Conservation (phyloP, 2,329 filamentous ascomycete species). For the Amylocarpus encephaloides region DNA sequence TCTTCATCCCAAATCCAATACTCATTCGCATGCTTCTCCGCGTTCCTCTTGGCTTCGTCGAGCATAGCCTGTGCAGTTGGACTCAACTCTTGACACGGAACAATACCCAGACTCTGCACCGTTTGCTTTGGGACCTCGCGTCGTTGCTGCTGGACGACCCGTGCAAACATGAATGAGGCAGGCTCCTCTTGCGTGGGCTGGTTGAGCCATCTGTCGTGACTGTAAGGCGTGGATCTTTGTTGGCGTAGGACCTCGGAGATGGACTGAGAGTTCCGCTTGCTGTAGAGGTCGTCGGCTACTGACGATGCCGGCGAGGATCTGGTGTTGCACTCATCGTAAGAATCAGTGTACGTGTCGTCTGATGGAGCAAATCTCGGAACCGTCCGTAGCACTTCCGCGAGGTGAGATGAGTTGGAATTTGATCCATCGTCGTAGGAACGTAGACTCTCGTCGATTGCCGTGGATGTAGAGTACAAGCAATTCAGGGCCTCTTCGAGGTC, state of each 20-base stretch:
- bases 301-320: background rate
- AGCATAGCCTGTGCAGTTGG: background rate
- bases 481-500: background rate
- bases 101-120: background rate
- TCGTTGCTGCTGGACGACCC: background rate
- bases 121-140: background rate
- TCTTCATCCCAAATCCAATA: constrained; percentile 7
- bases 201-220: background rate
- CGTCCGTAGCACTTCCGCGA: background rate
- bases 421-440: background rate
- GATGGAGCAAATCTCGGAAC: background rate
- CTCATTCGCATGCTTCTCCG: background rate
- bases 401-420: background rate
- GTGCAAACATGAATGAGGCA: background rate
- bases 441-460: background rate
- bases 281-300: background rate
- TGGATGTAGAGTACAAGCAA: background rate
- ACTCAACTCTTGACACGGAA: background rate
- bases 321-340: background rate
- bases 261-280: background rate
- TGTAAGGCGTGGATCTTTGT: background rate
- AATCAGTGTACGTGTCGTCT: background rate
- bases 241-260: background rate
- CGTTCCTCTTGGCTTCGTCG: background rate
- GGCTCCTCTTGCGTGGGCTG: constrained; percentile 1